phyloP scores from a whole-genome alignment of 306 rosid genomes.

The Corylus americana region DNA sequence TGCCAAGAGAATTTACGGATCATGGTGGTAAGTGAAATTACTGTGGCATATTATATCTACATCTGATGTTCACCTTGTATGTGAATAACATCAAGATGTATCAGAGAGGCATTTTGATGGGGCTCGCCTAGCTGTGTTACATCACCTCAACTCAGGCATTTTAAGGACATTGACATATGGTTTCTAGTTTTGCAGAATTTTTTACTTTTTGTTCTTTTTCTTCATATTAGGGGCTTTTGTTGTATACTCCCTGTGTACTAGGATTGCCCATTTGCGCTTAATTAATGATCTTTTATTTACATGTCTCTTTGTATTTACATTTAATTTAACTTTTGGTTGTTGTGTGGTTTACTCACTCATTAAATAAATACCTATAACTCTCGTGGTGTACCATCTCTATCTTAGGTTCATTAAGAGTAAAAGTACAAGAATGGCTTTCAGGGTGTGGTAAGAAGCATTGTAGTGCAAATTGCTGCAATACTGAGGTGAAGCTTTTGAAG shows the following conservation, averaged over 20 bases:
- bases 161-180: neutral
- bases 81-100: neutral
- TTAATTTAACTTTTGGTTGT: conserved; percentile 2
- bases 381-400: conserved; percentile 18
- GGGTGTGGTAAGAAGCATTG: conserved; percentile 67
- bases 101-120: neutral
- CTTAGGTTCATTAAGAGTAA: conserved; percentile 67
- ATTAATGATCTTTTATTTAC: neutral
- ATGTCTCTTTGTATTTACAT: neutral
- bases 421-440: conserved; percentile 68
- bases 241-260: too few relatives aligned
- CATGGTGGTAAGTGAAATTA: conserved; percentile 60
- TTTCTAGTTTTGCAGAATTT: neutral
- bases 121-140: neutral
- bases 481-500: conserved; percentile 51
- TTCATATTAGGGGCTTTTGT: too few relatives aligned
- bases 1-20: conserved; percentile 85
- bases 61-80: conserved; percentile 17
- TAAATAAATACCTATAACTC: conserved; percentile 20
- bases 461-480: conserved; percentile 51
- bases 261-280: too few relatives aligned
- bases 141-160: neutral
- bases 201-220: neutral
- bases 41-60: conserved; percentile 19
- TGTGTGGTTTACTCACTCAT: conserved; percentile 18